These are phyloP conservation scores for Xenoacremonium recifei DNA, from an alignment of 2,329 filamentous ascomycete species.

Conservation along the genomic window DNA sequence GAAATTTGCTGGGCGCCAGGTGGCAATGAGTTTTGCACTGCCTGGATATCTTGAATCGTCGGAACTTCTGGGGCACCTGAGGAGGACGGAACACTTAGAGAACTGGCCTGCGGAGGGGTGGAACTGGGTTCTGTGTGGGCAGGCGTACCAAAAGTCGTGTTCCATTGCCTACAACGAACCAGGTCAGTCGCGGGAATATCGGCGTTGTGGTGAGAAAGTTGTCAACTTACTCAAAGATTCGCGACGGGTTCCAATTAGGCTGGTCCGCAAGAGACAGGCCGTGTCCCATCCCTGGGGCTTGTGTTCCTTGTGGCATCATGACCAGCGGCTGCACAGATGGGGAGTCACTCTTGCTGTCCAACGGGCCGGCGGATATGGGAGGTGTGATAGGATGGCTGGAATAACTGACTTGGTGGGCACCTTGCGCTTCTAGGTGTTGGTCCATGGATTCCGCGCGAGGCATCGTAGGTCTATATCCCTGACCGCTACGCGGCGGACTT, in stretches of 20 bases:
- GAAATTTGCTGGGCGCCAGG: constrained; percentile 45
- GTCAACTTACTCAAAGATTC: constrained; percentile 83
- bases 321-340: constrained; percentile 69
- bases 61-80: constrained; percentile 54
- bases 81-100: constrained; percentile 53
- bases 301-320: constrained; percentile 65
- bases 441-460: constrained; percentile 50
- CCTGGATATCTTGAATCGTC: constrained; percentile 52
- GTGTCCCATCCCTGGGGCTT: constrained; percentile 50
- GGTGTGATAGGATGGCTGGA: constrained; percentile 72
- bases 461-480: constrained; percentile 47
- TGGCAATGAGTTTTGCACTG: constrained; percentile 44
- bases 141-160: constrained; percentile 84
- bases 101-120: constrained; percentile 43
- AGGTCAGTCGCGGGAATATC: neutral
- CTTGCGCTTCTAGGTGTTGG: constrained; percentile 52
- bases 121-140: constrained; percentile 28
- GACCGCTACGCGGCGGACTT: constrained; percentile 58
- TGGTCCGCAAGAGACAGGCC: constrained; percentile 62
- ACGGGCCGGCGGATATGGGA: constrained; percentile 70
- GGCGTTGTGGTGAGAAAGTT: neutral
- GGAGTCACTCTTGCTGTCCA: constrained; percentile 76
- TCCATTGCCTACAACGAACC: constrained; percentile 73
- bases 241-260: constrained; percentile 77
- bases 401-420: constrained; percentile 64